A percentile compares a stretch with the other conserved stretches of the same genome.
These are phyloP conservation scores for Ustilago crameri DNA, from an alignment of 1,284 basidiomycete species.

Conservation along the genomic window DNA sequence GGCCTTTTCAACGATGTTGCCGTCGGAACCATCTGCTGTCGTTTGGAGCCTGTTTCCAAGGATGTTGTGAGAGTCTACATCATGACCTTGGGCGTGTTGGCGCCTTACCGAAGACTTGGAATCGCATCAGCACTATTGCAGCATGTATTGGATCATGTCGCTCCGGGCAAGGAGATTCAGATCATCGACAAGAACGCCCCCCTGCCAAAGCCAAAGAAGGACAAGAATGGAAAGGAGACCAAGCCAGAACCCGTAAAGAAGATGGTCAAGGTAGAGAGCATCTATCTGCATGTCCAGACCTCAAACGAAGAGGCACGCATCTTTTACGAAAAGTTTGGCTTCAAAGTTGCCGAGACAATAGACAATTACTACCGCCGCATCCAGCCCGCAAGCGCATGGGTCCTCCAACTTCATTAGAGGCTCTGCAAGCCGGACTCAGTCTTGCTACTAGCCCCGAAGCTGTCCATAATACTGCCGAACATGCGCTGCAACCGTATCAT, in stretches of 20 bases:
- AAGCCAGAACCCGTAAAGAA: constrained; percentile 39
- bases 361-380: constrained; percentile 64
- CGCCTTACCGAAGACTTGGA: constrained; percentile 69
- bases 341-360: constrained; percentile 60
- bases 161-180: constrained; percentile 54
- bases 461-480: neutral
- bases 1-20: constrained; percentile 69
- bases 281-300: constrained; percentile 69
- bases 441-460: neutral
- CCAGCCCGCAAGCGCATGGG: constrained; percentile 68
- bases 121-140: constrained; percentile 66
- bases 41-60: constrained; percentile 60
- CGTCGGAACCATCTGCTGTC: constrained; percentile 68
- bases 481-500: neutral
- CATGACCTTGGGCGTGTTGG: constrained; percentile 69
- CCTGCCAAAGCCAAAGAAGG: constrained; percentile 32
- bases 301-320: constrained; percentile 65
- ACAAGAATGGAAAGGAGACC: constrained; percentile 57
- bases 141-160: constrained; percentile 64
- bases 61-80: constrained; percentile 66
- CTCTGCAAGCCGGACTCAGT: neutral
- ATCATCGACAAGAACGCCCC: constrained; percentile 34
- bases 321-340: constrained; percentile 69
- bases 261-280: constrained; percentile 50
- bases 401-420: constrained; percentile 56